Evolutionary conservation across 495 filamentous ascomycete genomes (phyloP), one percentile per base, ranked within the genome.

Genomic region (Hyaloscypha hepaticicola): DNA sequence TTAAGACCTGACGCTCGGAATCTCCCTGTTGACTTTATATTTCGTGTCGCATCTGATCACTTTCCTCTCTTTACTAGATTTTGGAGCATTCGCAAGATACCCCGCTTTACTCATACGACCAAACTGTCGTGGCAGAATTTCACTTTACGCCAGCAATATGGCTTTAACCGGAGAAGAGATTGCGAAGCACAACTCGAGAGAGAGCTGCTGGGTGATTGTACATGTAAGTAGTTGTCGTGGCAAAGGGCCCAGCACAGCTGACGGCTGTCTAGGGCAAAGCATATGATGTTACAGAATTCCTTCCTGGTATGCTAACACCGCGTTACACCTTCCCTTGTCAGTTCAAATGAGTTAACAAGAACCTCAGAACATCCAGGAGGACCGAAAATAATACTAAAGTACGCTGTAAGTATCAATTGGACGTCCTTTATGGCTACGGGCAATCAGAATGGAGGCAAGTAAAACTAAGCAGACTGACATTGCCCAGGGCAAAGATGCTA

Each of bases 281-380:
- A 49, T 94, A 94, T 77, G 90, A 95, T 80, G 88, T 95, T 55
- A 95, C 91, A 9, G 89, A 88, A 64, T 89, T 87, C 69, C 69
- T 87, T 6, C 82, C 82, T 6, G 83, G 82, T 80, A 74, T 68
- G 72, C 68, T 57, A 24, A 22, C 12, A 24, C 72, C 6, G 24
- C 11, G 2, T 14, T 16, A 5, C 14, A 16, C 11, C 38, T 45
- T 24, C 19, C 31, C 1, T 21, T 21, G 26, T 14, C 21, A 12
- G 19, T 29, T 21, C 27, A 14, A 33, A 14, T 12, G 53, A 27
- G 24, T 29, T 8, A 41, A 60, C 7, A 52, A 21, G 3, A 24
- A 26, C 12, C 9, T 70, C 80, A 75, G 83, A 89, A 67, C 90
- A 93, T 69, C 92, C 92, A 3, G 92, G 92, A 12, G 92, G 92